Evolutionary conservation across 2,329 filamentous ascomycete genomes (phyloP).

Genomic region (Cyphellophora europaea): DNA sequence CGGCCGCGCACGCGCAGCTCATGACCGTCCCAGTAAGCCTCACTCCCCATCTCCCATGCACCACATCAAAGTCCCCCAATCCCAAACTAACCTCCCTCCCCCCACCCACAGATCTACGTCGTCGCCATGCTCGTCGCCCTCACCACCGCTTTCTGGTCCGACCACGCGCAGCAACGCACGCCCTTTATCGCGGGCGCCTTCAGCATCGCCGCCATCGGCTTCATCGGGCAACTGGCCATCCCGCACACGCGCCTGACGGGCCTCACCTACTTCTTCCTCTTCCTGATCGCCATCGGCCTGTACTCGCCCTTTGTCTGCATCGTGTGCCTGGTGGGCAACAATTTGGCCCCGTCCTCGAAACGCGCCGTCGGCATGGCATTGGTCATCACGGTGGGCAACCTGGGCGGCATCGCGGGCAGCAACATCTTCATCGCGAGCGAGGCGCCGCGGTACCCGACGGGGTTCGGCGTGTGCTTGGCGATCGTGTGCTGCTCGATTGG

Average conservation of each 20-base stretch:
- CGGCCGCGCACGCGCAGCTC: constrained; percentile 53
- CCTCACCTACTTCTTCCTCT: constrained; percentile 70
- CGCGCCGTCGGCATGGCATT: no score
- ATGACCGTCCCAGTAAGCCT: constrained; percentile 65
- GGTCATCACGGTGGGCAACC: constrained; percentile 46
- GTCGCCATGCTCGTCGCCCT: constrained; percentile 61
- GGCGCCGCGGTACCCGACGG: constrained; percentile 41
- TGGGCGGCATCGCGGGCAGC: constrained; percentile 62
- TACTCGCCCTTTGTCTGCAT: constrained; percentile 88
- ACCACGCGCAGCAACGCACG: constrained; percentile 68
- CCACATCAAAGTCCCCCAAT: no score
- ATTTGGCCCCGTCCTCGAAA: no score
- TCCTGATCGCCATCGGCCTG: constrained; percentile 68
- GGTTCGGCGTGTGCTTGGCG: constrained; percentile 42
- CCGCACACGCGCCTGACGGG: constrained; percentile 55
- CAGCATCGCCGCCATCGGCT: constrained; percentile 60
- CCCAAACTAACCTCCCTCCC: no score
- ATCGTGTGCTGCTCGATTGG: constrained; percentile 9
- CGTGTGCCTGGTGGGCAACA: constrained; percentile 77
- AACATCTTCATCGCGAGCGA: constrained; percentile 59
- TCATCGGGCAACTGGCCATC: constrained; percentile 67
- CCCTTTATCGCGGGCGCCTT: constrained; percentile 62
- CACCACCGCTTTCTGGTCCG: constrained; percentile 62
- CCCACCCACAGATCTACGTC: no score
- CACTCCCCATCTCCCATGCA: no score